Percentiles rank a stretch among this genome's conserved stretches.
These are phyloP conservation scores for Rutstroemia sp. DNA, from an alignment of 2,329 filamentous ascomycete species.

Conservation along the genomic window DNA sequence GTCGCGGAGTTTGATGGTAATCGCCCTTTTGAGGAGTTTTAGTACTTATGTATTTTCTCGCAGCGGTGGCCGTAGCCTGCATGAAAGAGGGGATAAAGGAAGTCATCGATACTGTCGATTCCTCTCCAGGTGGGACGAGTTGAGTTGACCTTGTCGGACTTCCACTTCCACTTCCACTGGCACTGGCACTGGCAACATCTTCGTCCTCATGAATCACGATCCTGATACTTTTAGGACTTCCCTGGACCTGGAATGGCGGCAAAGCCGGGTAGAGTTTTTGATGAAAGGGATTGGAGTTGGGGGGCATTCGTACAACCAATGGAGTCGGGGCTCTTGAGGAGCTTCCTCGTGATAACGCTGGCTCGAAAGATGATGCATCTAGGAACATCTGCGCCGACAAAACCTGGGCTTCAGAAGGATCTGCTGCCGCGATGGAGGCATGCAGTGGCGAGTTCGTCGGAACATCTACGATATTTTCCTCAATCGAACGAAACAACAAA, in stretches of 20 bases:
- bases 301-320: slow-evolving; percentile 50
- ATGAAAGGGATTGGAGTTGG: slow-evolving; percentile 13
- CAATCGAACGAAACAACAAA: slow-evolving; percentile 77
- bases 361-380: slow-evolving; percentile 68
- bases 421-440: slow-evolving; percentile 66
- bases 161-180: slow-evolving; percentile 8
- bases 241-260: slow-evolving; percentile 14
- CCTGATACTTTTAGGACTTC: slow-evolving; percentile 27
- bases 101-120: slow-evolving; percentile 12
- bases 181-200: slow-evolving; percentile 2
- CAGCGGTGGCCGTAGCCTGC: slow-evolving; percentile 25
- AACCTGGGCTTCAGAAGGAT: slow-evolving; percentile 74
- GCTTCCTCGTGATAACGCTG: slow-evolving; percentile 47
- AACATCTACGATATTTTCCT: slow-evolving; percentile 60
- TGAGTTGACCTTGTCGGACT: background rate
- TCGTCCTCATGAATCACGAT: slow-evolving; percentile 14
- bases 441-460: slow-evolving; percentile 53
- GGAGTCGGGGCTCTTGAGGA: slow-evolving; percentile 60
- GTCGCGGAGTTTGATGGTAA: slow-evolving; percentile 45
- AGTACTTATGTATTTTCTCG: slow-evolving; percentile 28
- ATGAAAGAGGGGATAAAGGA: slow-evolving; percentile 25
- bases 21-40: slow-evolving; percentile 43
- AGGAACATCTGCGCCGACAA: slow-evolving; percentile 69
- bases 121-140: too few relatives aligned
- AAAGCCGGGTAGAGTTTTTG: slow-evolving; percentile 18